Evolutionary conservation across 148 eudicot genomes (phyloP).

Genomic region (Beta vulgaris): DNA sequence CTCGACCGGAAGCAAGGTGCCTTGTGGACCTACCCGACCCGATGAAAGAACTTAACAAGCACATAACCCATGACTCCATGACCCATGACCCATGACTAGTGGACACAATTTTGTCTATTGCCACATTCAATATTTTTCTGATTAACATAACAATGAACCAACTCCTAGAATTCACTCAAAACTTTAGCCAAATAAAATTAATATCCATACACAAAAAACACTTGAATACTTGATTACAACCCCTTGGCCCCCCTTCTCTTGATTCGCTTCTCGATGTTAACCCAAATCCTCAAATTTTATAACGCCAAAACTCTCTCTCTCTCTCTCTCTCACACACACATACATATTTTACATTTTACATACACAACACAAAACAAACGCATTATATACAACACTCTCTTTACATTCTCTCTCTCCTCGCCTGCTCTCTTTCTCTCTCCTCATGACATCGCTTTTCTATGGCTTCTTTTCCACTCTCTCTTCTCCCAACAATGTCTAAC

Average conservation of each 20-base stretch:
- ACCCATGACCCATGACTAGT: neutral
- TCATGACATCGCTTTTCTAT: neutral
- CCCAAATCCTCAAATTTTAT: slow-evolving; percentile 4
- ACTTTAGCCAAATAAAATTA: neutral
- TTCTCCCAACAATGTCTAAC: slow-evolving; percentile 17
- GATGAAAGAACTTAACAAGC: no score
- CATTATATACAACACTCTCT: neutral
- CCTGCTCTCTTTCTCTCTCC: neutral
- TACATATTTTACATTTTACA: neutral
- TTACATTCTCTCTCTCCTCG: slow-evolving; percentile 1
- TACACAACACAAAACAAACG: neutral
- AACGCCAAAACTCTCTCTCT: slow-evolving; percentile 9
- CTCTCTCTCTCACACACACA: neutral
- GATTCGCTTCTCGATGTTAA: slow-evolving; percentile 29
- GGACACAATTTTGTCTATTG: neutral
- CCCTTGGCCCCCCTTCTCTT: neutral
- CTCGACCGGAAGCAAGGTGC: no score
- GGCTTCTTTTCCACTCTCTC: slow-evolving; percentile 3
- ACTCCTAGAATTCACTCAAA: neutral
- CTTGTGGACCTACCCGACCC: no score
- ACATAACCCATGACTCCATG: no score
- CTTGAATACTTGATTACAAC: slow-evolving; percentile 11
- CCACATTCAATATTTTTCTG: neutral
- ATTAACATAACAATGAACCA: neutral
- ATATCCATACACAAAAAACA: slow-evolving; percentile 1